Evolutionary conservation across 495 filamentous ascomycete genomes (phyloP), one percentile per base, ranked within the genome.

Genomic region (Penicillium bialowiezense): DNA sequence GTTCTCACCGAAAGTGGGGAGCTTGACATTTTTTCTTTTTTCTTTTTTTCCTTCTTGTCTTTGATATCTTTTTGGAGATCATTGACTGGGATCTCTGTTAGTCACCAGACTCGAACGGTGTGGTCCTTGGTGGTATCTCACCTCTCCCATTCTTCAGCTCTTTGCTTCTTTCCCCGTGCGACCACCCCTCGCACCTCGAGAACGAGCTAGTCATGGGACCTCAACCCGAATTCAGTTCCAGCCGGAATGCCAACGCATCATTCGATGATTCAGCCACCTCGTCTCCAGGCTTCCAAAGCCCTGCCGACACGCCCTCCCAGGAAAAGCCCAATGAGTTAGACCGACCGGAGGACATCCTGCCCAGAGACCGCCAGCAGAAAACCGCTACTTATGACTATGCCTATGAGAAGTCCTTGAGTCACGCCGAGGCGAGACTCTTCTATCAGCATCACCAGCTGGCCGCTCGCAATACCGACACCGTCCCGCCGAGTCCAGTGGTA

Each of bases 371-470:
- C 44, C 86, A 88, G 52, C 77, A 83, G 50, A 89, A 82, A 68
- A 95, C 90, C 2, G 84, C 90, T 6, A 89, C 86, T 54, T 93
- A 90, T 66, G 88, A 93, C 66, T 84, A 87, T 61, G 82, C 88
- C n/a, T 83, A 84, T 48, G 92, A 98, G 64, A 93, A 91, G 59
- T 87, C 89, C 52, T 83, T 92, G 78, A 90, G 83, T 51, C 89
- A 97, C 68, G 80, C 86, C 17, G 92, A 98, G 59, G 89, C 92
- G 29, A 97, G 93, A 64, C 77, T 96, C 23, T 91, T 97, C 73
- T 98, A 96, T 68, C 93, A 96, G 61, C 79, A 90, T 50, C 90
- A 89, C 67, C 88, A 91, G 67, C 70, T 84, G 17, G 81, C 64
- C 20, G 58, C 61, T 6, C 54, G 50, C 8, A 44, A 29, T 15